A percentile compares a stretch with the other conserved stretches of the same genome.
Conservation (phyloP, 208 protist species). For the Herpetomonas samuelpessoai region DNA sequence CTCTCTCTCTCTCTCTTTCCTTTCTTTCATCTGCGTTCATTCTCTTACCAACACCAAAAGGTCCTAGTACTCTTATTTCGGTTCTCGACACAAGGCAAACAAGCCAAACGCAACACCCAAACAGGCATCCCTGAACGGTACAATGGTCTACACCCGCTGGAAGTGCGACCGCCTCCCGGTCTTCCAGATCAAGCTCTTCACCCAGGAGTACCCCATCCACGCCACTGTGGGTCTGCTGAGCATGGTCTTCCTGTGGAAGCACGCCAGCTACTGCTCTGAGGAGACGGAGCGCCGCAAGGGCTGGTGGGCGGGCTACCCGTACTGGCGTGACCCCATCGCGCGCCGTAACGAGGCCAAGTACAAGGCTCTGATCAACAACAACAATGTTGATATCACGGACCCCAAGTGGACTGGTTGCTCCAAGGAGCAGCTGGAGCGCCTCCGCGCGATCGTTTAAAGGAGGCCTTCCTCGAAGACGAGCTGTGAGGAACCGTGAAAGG, state of each 20-base stretch:
- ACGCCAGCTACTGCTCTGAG: conserved; percentile 83
- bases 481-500: no score
- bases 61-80: not conserved
- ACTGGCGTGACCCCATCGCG: conserved; percentile 91
- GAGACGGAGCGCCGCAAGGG: conserved; percentile 87
- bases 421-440: conserved; percentile 66
- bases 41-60: not conserved
- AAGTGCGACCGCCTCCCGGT: conserved; percentile 89
- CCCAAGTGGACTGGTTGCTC: conserved; percentile 90
- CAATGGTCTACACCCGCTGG: conserved; percentile 92
- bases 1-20: not conserved
- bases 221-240: conserved; percentile 55
- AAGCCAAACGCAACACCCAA: conserved; percentile 1
- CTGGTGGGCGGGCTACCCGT: conserved; percentile 89
- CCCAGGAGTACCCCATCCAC: conserved; percentile 81
- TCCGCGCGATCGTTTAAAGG: conserved; percentile 56
- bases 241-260: conserved; percentile 83
- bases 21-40: not conserved
- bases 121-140: conserved; percentile 5
- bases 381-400: conserved; percentile 85
- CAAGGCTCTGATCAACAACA: conserved; percentile 84
- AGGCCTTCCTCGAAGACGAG: no score
- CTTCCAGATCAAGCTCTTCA: conserved; percentile 85
- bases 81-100: not conserved
- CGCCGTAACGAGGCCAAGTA: conserved; percentile 86